A percentile compares a stretch with the other conserved stretches of the same genome.
Evolutionary conservation across 495 filamentous ascomycete species (phyloP).

Genomic region (Penicillium ochrochloron): DNA sequence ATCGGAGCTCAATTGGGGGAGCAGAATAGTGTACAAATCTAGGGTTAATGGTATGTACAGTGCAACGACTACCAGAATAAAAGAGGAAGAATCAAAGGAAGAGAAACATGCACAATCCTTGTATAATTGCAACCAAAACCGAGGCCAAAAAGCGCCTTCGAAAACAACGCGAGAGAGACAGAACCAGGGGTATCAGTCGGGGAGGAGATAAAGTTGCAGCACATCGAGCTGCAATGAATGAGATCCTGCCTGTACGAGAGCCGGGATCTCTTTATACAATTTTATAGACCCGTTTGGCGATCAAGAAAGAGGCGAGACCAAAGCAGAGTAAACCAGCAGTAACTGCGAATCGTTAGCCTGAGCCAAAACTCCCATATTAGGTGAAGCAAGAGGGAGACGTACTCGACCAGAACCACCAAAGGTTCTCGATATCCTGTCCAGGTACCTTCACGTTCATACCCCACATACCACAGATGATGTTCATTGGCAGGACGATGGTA

Average conservation of each 20-base stretch:
- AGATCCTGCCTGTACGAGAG: neutral
- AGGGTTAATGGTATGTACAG: constrained; percentile 7
- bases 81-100: constrained; percentile 3
- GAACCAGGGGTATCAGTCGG: neutral
- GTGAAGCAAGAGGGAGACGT: constrained; percentile 27
- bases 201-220: neutral
- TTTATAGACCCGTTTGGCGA: constrained; percentile 80
- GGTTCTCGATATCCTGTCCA: constrained; percentile 72
- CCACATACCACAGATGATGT: constrained; percentile 98
- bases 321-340: constrained; percentile 77
- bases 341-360: constrained; percentile 49
- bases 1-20: too few relatives aligned
- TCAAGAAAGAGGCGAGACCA: constrained; percentile 73
- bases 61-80: neutral
- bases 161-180: neutral
- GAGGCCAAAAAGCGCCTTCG: constrained; percentile 12
- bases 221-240: neutral
- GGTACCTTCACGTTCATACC: constrained; percentile 98
- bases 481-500: constrained; percentile 97
- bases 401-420: constrained; percentile 69
- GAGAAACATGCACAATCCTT: constrained; percentile 13
- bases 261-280: constrained; percentile 53
- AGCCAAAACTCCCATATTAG: neutral
- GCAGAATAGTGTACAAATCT: constrained; percentile 11
- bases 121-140: constrained; percentile 10